Conservation (phyloP, 495 filamentous ascomycete species). For the Penicillium bialowiezense region DNA sequence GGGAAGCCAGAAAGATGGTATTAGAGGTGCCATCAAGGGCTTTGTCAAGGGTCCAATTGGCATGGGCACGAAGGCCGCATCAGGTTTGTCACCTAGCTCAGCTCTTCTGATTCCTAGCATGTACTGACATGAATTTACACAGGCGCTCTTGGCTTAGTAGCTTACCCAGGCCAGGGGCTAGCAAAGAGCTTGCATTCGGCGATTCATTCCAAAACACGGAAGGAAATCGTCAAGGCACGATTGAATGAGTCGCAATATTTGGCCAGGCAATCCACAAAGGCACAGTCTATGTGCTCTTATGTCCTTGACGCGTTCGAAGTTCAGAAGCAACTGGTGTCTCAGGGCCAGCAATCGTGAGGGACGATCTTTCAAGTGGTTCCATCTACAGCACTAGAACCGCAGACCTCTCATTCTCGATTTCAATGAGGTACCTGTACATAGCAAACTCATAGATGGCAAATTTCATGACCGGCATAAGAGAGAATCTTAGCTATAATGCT, state of each 20-base stretch:
- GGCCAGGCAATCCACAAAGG: conserved; percentile 5
- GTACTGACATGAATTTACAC: not conserved
- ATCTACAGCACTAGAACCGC: too few species aligned
- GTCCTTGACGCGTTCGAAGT: conserved; percentile 3
- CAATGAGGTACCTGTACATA: too few species aligned
- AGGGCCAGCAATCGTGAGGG: not conserved
- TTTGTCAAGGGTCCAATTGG: conserved; percentile 74
- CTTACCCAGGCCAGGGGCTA: conserved; percentile 13
- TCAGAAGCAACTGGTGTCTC: not conserved
- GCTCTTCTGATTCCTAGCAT: not conserved
- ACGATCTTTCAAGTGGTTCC: not conserved
- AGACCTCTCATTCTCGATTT: not conserved
- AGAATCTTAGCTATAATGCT: too few species aligned
- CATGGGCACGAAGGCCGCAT: conserved; percentile 60
- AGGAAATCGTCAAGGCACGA: conserved; percentile 4
- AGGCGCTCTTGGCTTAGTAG: conserved; percentile 12
- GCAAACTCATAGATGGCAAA: too few species aligned
- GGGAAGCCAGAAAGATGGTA: conserved; percentile 58
- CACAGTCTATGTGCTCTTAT: not conserved
- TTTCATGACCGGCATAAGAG: too few species aligned
- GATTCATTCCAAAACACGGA: conserved; percentile 11
- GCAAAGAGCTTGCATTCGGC: conserved; percentile 11
- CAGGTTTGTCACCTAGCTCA: conserved; percentile 17
- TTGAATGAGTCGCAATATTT: conserved; percentile 6
- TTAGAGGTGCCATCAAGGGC: conserved; percentile 61